Evolutionary conservation across 1,284 basidiomycete genomes (phyloP).

Genomic region (Cryptococcus sp.): DNA sequence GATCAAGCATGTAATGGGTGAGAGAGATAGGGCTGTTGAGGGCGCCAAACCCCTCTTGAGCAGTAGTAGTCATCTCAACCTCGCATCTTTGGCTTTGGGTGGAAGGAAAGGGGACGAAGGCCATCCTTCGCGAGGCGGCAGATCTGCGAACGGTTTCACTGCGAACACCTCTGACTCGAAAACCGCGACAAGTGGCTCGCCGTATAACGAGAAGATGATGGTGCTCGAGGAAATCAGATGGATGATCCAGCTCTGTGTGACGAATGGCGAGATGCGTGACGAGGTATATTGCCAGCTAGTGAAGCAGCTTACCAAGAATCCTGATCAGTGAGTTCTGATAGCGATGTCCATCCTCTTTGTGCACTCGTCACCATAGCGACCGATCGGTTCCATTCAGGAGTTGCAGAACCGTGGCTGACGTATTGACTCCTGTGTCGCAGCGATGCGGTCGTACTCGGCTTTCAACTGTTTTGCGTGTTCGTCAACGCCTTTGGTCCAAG

Average conservation of each 20-base stretch:
- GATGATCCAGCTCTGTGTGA: conserved; percentile 74
- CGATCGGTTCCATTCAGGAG: background rate
- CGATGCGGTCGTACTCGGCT: conserved; percentile 81
- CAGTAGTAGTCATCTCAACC: conserved; percentile 9
- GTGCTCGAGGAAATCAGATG: conserved; percentile 82
- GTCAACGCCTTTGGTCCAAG: conserved; percentile 85
- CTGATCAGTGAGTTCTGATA: conserved; percentile 63
- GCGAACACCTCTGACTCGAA: conserved; percentile 7
- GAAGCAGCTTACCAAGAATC: conserved; percentile 83
- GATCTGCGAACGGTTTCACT: conserved; percentile 12
- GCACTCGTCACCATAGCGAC: background rate
- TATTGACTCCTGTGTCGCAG: conserved; percentile 52
- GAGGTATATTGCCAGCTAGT: conserved; percentile 89
- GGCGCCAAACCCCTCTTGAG: conserved; percentile 22
- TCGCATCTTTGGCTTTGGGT: conserved; percentile 5
- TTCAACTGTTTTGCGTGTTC: conserved; percentile 86
- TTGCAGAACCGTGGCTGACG: background rate
- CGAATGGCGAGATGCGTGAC: conserved; percentile 78
- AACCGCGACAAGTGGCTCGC: conserved; percentile 10
- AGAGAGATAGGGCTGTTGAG: conserved; percentile 64
- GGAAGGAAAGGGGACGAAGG: conserved; percentile 15
- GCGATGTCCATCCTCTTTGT: background rate
- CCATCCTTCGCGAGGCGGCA: conserved; percentile 4
- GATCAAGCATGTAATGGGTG: conserved; percentile 88
- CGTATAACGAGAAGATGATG: conserved; percentile 33